Evolutionary conservation across 768 basidiomycete species (phyloP), one percentile per base, ranked within the genome.

Genomic region (Psilocybe tampanensis): DNA sequence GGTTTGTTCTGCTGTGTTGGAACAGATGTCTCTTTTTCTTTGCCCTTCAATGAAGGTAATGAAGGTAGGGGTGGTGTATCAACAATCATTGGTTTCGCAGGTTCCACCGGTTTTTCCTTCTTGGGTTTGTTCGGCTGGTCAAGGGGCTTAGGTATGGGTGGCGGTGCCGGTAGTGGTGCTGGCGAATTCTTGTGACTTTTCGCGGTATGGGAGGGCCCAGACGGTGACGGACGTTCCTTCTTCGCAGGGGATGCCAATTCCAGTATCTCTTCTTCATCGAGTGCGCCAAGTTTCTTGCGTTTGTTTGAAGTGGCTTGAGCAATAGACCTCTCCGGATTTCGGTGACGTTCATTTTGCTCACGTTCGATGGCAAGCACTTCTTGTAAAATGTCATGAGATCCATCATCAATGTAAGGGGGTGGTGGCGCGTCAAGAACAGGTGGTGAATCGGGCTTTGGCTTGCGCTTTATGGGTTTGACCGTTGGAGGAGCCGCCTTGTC

Each of bases 301-400:
- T 88, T 88, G 54, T 71, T 78, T 55, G 76, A 72, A 55, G 71
- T 74, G 1, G 77, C 72, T 67, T 76, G 79, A 50, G 73, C 60
- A 18, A 68, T 50, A 47, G 74, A 63, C 54, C 72, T 72, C 36
- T 76, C 81, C n/a, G 66, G 65, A 7, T 71, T 63, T 47, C 81
- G 78, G 23, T 77, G 77, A 24, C 80, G 80, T 64, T 86, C 82
- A 52, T 78, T 76, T 68, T 86, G 82, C 70, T 86, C 84, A 52
- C 82, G 77, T 67, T 92, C 90, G 39, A 92, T 88, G 8, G 90
- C 90, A 52, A 92, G 80, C 18, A 93, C 89, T 68, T 92, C 90
- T 67, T 91, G 88, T 2, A 91, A 73, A 39, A 93, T 77, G 64
- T 93, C 90, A 61, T 89, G 85, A 24, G 87, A 89, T n/a, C 88